Evolutionary conservation across 768 basidiomycete species (phyloP).

Genomic region (Termitomyces sp.): DNA sequence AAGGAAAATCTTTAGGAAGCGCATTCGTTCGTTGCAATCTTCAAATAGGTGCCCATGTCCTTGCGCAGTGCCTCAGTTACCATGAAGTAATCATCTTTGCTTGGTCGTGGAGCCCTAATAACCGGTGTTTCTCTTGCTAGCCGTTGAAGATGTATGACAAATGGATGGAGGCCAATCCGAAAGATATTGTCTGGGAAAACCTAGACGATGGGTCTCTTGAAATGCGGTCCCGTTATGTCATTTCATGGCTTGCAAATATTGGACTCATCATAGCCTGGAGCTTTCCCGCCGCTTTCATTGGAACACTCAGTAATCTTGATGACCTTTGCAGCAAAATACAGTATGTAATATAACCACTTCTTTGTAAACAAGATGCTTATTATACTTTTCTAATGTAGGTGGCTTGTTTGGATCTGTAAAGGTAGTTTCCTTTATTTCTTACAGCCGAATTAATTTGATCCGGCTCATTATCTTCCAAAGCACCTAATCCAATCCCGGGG

Average conservation of each 20-base stretch:
- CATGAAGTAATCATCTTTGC: constrained; percentile 32
- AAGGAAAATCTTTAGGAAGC: constrained; percentile 46
- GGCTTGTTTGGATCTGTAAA: not conserved
- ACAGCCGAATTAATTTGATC: too few species aligned
- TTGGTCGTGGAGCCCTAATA: not conserved
- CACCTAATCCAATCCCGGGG: constrained; percentile 34
- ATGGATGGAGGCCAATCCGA: constrained; percentile 52
- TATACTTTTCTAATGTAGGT: not conserved
- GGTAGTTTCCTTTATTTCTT: not conserved
- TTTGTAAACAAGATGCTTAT: not conserved
- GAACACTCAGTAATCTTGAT: constrained; percentile 55
- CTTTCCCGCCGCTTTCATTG: constrained; percentile 63
- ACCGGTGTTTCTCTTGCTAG: constrained; percentile 20
- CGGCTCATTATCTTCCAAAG: constrained; percentile 14
- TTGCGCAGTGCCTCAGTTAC: constrained; percentile 54
- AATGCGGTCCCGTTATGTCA: constrained; percentile 46
- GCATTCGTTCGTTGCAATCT: constrained; percentile 67
- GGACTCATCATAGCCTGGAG: constrained; percentile 62
- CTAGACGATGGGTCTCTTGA: constrained; percentile 48
- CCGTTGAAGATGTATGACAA: constrained; percentile 54
- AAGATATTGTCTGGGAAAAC: constrained; percentile 56
- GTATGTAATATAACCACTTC: constrained; percentile 22
- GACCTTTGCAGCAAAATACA: constrained; percentile 43
- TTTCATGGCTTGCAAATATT: constrained; percentile 51
- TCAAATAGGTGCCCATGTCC: constrained; percentile 71